Base-by-base conservation (phyloP, 73 alveolate species). In the Paramecium sonneborni region DNA sequence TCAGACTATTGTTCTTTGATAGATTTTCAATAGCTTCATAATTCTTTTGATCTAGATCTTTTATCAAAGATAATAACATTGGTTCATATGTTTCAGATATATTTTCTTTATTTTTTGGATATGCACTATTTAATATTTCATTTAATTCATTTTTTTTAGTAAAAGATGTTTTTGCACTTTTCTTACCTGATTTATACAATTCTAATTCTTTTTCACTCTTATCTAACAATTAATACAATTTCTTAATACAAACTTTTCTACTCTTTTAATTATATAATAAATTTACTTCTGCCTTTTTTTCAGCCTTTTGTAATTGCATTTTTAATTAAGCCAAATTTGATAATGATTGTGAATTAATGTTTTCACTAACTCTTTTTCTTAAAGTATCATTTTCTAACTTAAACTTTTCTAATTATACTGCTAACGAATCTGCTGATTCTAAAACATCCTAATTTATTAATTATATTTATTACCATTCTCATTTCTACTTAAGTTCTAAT, bases 201-300 rank as follows among this genome's bases (percentile, higher is more conserved):
- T 76, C 89, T 6, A 76, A 15, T 41, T 76, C 89, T 23, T 41
- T 35, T 12, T 76, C 89, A 76, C 48, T 76, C 28, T 41, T 76
- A 23, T 76, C 89, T 76, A 76, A 24, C 9, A 76, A 58, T 11
- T 41, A 41, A 41, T 76, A 76, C 38, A 76, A 58, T 76, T 76
- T 76, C 89, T 76, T 76, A 18, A 76, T 76, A 30, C 89, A 76
- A 0, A 38, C 74, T 41, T 76, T 76, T 23, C 89, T 76, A 41
- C 89, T 76, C 82, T 58, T 9, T 23, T 9, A 21, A 23, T 58
- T 18, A 23, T 48, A 0, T 48, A 48, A 48, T 58, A 58, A 48
- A 15, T 15, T 15, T 58, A 58, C 82, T 76, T 76, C 89, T 23
- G 89, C 89, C 30, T 76, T 76, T 41, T 76, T 76, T 76, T 76